Base-by-base conservation (phyloP, 495 filamentous ascomycete species). In the Hyaloscypha hepaticicola region DNA sequence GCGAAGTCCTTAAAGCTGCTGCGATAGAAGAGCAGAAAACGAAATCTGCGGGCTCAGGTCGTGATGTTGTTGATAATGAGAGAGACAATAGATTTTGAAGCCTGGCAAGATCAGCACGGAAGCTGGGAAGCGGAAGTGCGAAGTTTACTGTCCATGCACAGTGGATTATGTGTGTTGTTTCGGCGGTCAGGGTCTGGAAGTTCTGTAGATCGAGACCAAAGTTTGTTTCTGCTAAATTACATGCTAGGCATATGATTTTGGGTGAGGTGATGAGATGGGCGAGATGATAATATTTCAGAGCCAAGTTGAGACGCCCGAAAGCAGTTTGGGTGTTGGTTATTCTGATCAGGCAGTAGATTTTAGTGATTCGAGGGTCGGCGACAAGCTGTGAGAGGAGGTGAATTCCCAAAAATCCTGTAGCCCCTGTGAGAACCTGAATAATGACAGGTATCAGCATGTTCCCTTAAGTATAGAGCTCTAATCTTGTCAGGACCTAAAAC, bases 111-210 rank as follows among this genome's bases (percentile, higher is more conserved):
- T n/a, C n/a, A n/a, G n/a, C n/a, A n/a, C n/a, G n/a, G n/a, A 80
- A 80, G 50, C 72, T 75, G 14, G 59, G 60, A 25, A 80, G 64
- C 7, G 62, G 59, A 16, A 85, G 73, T 61, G 83, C 81, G 77
- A 85, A 84, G 68, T 86, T 83, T 21, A 85, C 80, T 11, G 84
- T 78, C 84, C 85, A 87, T 9, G 85, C 83, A 19, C 77, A 77
- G 66, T 86, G 84, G 56, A 88, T 81, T 27, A 88, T 74, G n/a
- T n/a, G n/a, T 0, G 76, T 66, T 4, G 82, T 85, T 68, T 2
- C 70, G 73, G 1, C n/a, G n/a, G n/a, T n/a, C n/a, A 89, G 69
- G 0, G 70, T 57, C 1, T 72, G 63, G 64, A 83, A n/a, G n/a
- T n/a, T n/a, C 81, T 16, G 63, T 69, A 0, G 68, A 53, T 70